Evolutionary conservation across 805 yeast species (phyloP), one percentile per base, ranked within the genome.

Genomic region (Torulaspora gathmanii): DNA sequence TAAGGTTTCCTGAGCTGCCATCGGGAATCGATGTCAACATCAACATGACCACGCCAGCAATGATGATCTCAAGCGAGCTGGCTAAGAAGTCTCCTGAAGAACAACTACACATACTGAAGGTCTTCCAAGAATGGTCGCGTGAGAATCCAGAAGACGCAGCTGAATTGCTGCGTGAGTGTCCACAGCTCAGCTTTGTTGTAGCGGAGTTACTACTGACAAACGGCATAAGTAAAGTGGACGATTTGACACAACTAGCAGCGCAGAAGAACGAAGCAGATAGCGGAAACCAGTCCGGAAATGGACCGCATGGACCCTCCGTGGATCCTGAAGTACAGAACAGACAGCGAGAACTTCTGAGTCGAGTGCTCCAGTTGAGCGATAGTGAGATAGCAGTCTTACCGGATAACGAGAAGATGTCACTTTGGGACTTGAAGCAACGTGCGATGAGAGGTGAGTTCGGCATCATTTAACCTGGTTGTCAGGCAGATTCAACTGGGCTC

Each of bases 101-200:
- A 30, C 69, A 65, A 44, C 42, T 63, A 15, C 49, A 51, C 2
- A 42, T 64, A 11, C 41, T 65, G 31, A 44, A 44, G 19, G 53
- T 43, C 13, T 56, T 86, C 12, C 77, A 80, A 55, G 61, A 68
- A 16, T 78, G 86, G 79, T 68, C 83, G 2, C 61, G 65, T 3
- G 72, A 71, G 22, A 74, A 81, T 47, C 85, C 86, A 0, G 71
- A 71, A 5, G 66, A 79, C 46, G 80, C 85, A 70, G 74, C 70
- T 41, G 75, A 74, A 33, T 67, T 90, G 27, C 68, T 90, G 13
- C 73, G 73, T 22, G 78, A 78, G 51, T 80, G 81, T 47, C 97
- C 97, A 0, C 97, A 91, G 62, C 70, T 91, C 37, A 69, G 86
- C 1, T 88, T 81, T 62, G 93, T 95, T 0, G 69, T 87, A 23